These are phyloP conservation scores for Naematelia aurantialba DNA, from an alignment of 768 basidiomycete genomes.

Conservation along the genomic window DNA sequence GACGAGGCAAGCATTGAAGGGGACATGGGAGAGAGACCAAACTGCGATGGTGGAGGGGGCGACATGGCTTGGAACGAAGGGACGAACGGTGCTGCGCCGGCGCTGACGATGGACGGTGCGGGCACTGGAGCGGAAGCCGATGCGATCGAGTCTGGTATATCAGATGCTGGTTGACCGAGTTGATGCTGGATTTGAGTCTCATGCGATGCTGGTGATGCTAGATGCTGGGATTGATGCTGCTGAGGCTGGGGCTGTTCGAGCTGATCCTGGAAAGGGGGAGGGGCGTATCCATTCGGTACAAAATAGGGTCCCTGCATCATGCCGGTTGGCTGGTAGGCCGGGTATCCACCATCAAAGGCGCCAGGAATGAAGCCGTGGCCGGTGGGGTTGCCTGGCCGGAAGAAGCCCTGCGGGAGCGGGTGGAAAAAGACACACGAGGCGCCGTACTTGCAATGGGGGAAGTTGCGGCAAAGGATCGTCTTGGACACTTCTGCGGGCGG, in stretches of 20 bases:
- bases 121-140: background rate
- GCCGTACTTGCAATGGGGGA: conserved; percentile 51
- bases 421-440: conserved; percentile 49
- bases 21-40: conserved; percentile 35
- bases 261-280: background rate
- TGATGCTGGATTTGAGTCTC: conserved; percentile 1
- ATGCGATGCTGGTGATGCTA: conserved; percentile 2
- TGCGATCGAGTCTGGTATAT: conserved; percentile 2
- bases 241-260: conserved; percentile 17
- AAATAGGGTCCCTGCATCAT: conserved; percentile 12
- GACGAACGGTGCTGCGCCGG: conserved; percentile 3
- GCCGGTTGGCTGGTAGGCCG: conserved; percentile 16
- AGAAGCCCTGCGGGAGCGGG: conserved; percentile 31
- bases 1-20: conserved; percentile 36
- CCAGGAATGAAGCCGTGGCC: conserved; percentile 14
- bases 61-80: conserved; percentile 15
- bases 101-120: background rate
- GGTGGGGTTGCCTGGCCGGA: conserved; percentile 5
- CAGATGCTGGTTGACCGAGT: conserved; percentile 4
- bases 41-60: conserved; percentile 25
- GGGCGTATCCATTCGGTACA: conserved; percentile 7
- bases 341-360: conserved; percentile 23
- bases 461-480: conserved; percentile 51
- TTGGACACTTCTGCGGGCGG: conserved; percentile 50
- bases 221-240: background rate